Evolutionary conservation across 345 rosid species (phyloP).

Genomic region (Luvunga scandens): DNA sequence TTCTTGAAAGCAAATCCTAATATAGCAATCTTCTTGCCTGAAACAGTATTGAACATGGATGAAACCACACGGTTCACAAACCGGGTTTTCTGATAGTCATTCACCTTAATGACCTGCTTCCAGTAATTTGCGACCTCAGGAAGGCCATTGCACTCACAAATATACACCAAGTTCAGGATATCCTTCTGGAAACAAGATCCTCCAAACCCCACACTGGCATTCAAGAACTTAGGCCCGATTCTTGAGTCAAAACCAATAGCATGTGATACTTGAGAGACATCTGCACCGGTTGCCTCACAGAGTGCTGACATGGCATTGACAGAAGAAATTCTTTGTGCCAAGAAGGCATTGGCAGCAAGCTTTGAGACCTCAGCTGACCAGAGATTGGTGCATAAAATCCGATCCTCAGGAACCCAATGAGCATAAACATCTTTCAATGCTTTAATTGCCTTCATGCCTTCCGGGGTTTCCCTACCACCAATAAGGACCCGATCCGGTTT

Average conservation of each 20-base stretch:
- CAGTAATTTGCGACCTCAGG: constrained; percentile 68
- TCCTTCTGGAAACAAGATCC: constrained; percentile 80
- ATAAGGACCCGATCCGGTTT: constrained; percentile 66
- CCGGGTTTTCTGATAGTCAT: constrained; percentile 67
- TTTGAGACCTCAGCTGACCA: constrained; percentile 80
- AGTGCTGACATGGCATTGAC: constrained; percentile 78
- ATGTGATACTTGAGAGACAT: constrained; percentile 56
- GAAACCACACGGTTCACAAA: constrained; percentile 63
- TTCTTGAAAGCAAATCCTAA: constrained; percentile 75
- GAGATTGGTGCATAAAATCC: constrained; percentile 62
- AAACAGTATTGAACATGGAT: constrained; percentile 66
- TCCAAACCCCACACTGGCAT: constrained; percentile 74
- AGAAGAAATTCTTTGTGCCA: constrained; percentile 72
- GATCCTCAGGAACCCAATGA: constrained; percentile 67
- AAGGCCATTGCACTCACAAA: constrained; percentile 71
- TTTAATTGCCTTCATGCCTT: constrained; percentile 48
- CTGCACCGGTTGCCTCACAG: constrained; percentile 73
- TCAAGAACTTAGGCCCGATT: constrained; percentile 70
- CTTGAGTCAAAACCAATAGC: constrained; percentile 66
- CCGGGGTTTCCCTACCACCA: constrained; percentile 69
- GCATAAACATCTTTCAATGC: constrained; percentile 62
- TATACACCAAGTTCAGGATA: constrained; percentile 61
- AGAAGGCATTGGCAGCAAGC: constrained; percentile 77
- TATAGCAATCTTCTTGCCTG: constrained; percentile 60
- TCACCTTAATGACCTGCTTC: constrained; percentile 75